Base-by-base conservation (phyloP, 306 rosid genomes). In the Phaseolus lunatus region DNA sequence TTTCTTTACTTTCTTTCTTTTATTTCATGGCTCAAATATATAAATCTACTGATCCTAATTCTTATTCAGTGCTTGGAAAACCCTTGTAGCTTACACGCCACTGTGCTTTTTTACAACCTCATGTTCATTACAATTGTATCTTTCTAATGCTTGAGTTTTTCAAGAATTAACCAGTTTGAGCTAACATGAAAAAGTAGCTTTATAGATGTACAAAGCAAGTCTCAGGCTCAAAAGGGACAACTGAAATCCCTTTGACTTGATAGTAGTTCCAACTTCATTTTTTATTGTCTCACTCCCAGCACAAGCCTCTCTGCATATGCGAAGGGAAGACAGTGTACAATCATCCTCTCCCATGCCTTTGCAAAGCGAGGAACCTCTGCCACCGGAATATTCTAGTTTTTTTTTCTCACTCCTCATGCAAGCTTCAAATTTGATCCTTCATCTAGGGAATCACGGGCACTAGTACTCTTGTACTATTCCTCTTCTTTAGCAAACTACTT, bases 361-460 rank as follows among this genome's bases (percentile, higher is more conserved):
- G 13, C 2, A 39, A 39, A 39, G 44, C 2, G 44, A 39, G 44
- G 13, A 39, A 39, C 44, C 44, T 39, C 0, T 39, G 11, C 44
- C 44, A 0, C 44, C 9, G 44, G 44, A 39, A 1, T 39, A 2
- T 39, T 8, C 11, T 39, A 39, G 44, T 39, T 39, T 39, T 39
- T 37, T 37, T 39, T 49, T 48, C 9, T 49, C 56, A 47, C 19
- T 47, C 56, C 20, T 10, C 45, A 53, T 33, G 18, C 80, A 74
- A 76, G 72, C 73, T 71, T 77, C 18, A 56, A 22, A 50, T 65
- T 33, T 64, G 15, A 72, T 45, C 73, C 82, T 54, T 54, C 23
- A 45, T 45, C 66, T 22, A 24, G 35, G 54, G 41, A 66, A 56
- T 43, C 71, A 29, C 59, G 76, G 24, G 57, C 77, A 27, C 53